Evolutionary conservation across 1,139 yeast species (phyloP), one percentile per base, ranked within the genome.

Genomic region (Lodderomyces orthopsilosis): DNA sequence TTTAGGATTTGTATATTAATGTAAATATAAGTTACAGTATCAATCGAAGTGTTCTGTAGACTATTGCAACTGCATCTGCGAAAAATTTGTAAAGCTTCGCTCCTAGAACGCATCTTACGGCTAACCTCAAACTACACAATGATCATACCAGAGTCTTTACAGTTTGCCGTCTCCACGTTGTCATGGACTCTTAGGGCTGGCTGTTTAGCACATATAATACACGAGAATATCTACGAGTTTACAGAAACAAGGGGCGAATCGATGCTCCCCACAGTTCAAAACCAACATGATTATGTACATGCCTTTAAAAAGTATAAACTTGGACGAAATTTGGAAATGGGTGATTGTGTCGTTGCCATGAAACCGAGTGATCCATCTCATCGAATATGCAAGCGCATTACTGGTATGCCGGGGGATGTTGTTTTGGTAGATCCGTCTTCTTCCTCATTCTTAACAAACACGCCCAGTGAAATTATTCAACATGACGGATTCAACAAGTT

Each of bases 341-440:
- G 99, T 0, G 98, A 93, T 59, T 76, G 94, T 47, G 77, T 94
- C 3, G 94, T 93, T 28, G 94, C 96, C 1, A 68, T 78, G 30
- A 93, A 94, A 59, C 98, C 98, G 1, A 88, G 95, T 2, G 94
- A 87, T 51, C 95, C 96, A 0, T 74, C 75, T 17, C 90, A 84
- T 55, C 69, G 95, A 45, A 95, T 93, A 2, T 93, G 98, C 58
- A 93, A 93, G 59, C 71, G 98, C 46, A 83, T 93, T 33, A 84
- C 96, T 0, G 98, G 98, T 0, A 85, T 91, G 96, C 95, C 97
- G 0, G 98, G 98, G 1, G 98, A 91, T 65, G 59, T 82, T 13
- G 78, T 91, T 2, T 63, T 85, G 47, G 74, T 89, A 2, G 97
- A 91, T 59, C 97, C 97, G 8, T 79, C 89, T 34, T 70, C 78